Base-by-base conservation (phyloP, 768 basidiomycete species). In the Crucibulum laeve region DNA sequence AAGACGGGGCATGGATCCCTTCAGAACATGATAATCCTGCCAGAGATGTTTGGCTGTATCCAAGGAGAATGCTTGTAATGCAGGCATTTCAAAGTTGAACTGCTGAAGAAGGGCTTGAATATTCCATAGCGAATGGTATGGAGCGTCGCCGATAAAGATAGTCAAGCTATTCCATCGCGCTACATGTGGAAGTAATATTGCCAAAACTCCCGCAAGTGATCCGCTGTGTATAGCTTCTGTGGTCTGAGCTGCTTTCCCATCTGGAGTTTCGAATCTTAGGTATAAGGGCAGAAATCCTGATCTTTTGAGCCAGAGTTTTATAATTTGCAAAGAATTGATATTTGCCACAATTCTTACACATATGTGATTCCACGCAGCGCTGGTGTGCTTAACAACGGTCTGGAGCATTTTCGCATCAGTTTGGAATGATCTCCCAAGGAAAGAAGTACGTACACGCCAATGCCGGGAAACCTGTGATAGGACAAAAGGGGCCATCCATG, bases 1-100 rank as follows among this genome's bases (percentile, higher is more conserved):
- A 35, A 48, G 23, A 24, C 24, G 33, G 15, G 46, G 26, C 22
- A 48, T 42, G 5, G 21, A 26, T 15, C 37, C 41, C 7, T 33
- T 30, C 4, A 48, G 46, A 14, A 43, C 36, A 22, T 25, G 37
- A 15, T 49, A 41, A 30, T 49, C 47, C 25, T 38, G 43, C 39
- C 47, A 48, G 14, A 45, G 14, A 23, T 44, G 33, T 26, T 39
- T 40, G 14, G 47, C 40, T 14, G 47, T 48, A 15, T 43, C 46
- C 42, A 48, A 26, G 19, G 40, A 38, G 23, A 48, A 48, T 10
- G 10, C 37, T 15, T 30, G 38, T 21, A 48, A 40, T 14, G 28
- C 43, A 11, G 43, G 37, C 43, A 45, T 48, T n/a, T 38, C 32
- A 17, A 48, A 48, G 43, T 44, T 48, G 38, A 48, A 48, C 14